These are phyloP conservation scores for Apiospora aurea DNA, from an alignment of 2,329 filamentous ascomycete species.

Conservation along the genomic window DNA sequence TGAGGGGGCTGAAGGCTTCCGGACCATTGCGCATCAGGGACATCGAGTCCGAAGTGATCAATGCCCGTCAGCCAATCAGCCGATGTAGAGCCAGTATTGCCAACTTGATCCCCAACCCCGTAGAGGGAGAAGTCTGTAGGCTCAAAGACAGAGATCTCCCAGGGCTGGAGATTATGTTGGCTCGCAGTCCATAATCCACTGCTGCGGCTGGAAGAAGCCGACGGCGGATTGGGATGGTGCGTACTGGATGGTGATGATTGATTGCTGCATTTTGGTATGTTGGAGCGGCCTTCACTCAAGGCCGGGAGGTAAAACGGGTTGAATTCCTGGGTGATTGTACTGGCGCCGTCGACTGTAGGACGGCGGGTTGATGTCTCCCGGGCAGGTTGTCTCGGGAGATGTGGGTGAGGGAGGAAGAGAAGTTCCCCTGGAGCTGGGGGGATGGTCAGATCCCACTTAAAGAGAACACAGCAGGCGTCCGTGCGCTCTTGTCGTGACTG, in stretches of 20 bases:
- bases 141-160: conserved; percentile 31
- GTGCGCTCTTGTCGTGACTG: neutral
- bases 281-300: conserved; percentile 41
- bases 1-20: conserved; percentile 17
- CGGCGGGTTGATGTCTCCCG: conserved; percentile 4
- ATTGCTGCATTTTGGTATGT: conserved; percentile 39
- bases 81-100: conserved; percentile 10
- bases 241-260: conserved; percentile 29
- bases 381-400: conserved; percentile 25
- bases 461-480: neutral
- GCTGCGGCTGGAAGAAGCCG: conserved; percentile 35
- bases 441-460: conserved; percentile 1
- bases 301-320: conserved; percentile 38
- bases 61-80: conserved; percentile 34
- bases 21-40: conserved; percentile 25
- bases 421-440: neutral
- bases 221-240: conserved; percentile 30
- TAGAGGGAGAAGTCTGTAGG: conserved; percentile 29
- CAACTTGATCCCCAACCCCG: conserved; percentile 24
- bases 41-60: conserved; percentile 40
- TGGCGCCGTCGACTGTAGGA: conserved; percentile 36
- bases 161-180: conserved; percentile 34
- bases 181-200: conserved; percentile 28
- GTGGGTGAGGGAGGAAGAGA: conserved; percentile 21
- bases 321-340: conserved; percentile 37